phyloP scores from a whole-genome alignment of 306 rosid species.

The Pyrus bretschneideri region DNA sequence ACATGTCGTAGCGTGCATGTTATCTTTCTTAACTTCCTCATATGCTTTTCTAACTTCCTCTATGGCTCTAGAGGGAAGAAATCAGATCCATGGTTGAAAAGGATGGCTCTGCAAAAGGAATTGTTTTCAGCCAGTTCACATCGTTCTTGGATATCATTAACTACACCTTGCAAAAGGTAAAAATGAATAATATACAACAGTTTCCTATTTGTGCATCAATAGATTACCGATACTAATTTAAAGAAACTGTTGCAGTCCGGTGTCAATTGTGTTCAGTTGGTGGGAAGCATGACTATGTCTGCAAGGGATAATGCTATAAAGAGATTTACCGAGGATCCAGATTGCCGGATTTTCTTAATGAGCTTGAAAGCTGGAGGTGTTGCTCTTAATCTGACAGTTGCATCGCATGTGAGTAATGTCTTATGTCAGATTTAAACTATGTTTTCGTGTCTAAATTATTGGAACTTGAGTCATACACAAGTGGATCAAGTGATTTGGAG shows the following conservation, averaged over 20 bases:
- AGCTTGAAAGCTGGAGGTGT: constrained; percentile 98
- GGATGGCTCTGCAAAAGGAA: constrained; percentile 94
- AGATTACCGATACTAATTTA: constrained; percentile 7
- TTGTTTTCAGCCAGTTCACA: constrained; percentile 94
- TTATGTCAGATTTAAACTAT: background rate
- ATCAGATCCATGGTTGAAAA: constrained; percentile 83
- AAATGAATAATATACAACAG: background rate
- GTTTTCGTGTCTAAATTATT: background rate
- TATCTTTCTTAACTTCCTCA: background rate
- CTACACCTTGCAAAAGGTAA: constrained; percentile 69
- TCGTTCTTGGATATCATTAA: constrained; percentile 90
- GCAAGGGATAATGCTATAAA: constrained; percentile 72
- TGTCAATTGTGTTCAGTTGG: constrained; percentile 67
- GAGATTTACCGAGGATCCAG: constrained; percentile 70
- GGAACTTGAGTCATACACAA: background rate
- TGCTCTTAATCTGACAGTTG: constrained; percentile 87
- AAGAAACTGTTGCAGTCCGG: constrained; percentile 60
- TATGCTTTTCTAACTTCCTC: constrained; percentile 2
- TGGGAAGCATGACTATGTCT: constrained; percentile 76
- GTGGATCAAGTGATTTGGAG: background rate
- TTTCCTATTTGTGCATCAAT: background rate
- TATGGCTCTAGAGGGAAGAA: constrained; percentile 74
- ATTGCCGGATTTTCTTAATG: constrained; percentile 88
- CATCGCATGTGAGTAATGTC: constrained; percentile 69
- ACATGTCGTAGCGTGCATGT: background rate